A percentile compares a stretch with the other conserved stretches of the same genome.
Evolutionary conservation across 495 filamentous ascomycete genomes (phyloP).

Genomic region (Podospora anserina): DNA sequence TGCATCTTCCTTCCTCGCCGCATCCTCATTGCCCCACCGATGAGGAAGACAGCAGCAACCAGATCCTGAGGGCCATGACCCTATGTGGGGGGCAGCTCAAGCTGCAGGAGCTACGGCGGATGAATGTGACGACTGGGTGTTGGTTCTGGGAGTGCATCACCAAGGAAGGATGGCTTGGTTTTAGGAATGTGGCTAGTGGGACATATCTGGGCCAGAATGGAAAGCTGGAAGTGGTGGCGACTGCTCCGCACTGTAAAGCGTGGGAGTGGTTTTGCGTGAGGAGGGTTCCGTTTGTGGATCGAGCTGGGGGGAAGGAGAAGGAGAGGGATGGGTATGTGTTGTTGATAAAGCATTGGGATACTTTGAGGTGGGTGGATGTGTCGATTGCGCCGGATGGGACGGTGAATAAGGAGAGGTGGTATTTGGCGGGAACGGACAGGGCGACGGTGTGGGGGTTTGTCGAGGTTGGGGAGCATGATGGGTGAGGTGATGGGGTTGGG

Average conservation of each 20-base stretch:
- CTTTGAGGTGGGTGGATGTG: neutral
- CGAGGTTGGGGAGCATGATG: neutral
- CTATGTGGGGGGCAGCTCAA: neutral
- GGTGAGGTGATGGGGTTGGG: neutral
- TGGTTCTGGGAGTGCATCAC: neutral
- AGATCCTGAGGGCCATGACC: neutral
- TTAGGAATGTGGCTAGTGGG: neutral
- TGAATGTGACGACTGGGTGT: neutral
- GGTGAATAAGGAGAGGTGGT: neutral
- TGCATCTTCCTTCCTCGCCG: neutral
- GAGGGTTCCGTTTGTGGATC: neutral
- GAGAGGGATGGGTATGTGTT: neutral
- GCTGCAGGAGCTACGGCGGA: too few relatives aligned
- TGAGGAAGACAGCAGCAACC: too few relatives aligned
- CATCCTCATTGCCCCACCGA: too few relatives aligned
- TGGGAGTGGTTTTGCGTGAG: neutral
- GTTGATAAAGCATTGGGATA: neutral
- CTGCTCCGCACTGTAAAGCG: neutral
- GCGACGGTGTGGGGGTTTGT: constrained; percentile 1
- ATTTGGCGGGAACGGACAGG: neutral
- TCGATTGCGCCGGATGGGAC: neutral
- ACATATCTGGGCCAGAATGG: neutral
- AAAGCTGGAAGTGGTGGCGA: neutral
- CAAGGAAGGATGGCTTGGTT: neutral
- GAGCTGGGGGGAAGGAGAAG: neutral